These are phyloP conservation scores for Colletotrichum liaoningense DNA, from an alignment of 2,329 filamentous ascomycete species.

Conservation along the genomic window DNA sequence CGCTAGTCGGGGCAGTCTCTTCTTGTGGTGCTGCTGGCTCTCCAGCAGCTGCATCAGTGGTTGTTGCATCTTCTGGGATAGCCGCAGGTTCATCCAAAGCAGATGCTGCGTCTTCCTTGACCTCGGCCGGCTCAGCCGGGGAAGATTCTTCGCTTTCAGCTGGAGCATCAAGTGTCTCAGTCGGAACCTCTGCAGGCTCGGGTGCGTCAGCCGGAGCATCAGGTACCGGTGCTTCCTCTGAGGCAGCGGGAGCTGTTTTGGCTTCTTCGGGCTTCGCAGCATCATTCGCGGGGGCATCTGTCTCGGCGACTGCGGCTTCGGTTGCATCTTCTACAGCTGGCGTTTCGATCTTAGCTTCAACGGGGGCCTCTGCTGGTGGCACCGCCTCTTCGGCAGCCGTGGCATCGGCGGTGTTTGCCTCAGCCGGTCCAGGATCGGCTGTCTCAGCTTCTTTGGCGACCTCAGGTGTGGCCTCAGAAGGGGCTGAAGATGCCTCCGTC, in stretches of 20 bases:
- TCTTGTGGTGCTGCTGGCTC: not conserved
- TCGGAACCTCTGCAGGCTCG: not conserved
- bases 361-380: not conserved
- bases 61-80: not conserved
- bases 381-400: not conserved
- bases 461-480: not conserved
- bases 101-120: not conserved
- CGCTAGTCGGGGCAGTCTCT: not conserved
- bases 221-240: not conserved
- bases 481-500: not conserved
- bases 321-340: not conserved
- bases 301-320: not conserved
- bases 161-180: not conserved
- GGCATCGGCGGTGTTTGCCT: not conserved
- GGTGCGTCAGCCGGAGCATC: not conserved
- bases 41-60: not conserved
- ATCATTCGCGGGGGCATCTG: slow-evolving; percentile 4
- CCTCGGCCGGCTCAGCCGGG: not conserved
- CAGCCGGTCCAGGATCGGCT: not conserved
- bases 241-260: not conserved
- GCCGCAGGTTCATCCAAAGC: not conserved
- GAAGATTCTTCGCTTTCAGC: not conserved
- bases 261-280: not conserved
- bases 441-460: not conserved
- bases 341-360: not conserved